Conservation (phyloP, 257 asterid genomes). For the Salvia hispanica region DNA sequence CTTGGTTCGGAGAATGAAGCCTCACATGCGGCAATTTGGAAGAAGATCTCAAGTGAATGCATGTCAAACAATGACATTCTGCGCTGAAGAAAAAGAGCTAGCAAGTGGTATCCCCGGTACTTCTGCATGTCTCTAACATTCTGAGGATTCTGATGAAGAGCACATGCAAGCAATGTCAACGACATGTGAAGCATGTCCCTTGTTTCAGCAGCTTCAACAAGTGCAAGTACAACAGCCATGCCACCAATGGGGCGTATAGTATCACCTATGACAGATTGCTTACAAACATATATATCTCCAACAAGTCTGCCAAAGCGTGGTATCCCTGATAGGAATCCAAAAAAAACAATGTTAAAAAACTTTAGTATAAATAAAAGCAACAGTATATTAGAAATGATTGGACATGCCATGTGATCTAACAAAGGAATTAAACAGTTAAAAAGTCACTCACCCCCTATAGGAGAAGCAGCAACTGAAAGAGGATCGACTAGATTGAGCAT, state of each 20-base stretch:
- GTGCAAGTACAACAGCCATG: constrained; percentile 92
- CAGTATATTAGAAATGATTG: neutral
- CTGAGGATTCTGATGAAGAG: constrained; percentile 98
- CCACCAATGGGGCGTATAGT: constrained; percentile 95
- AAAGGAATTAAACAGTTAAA: too few relatives aligned
- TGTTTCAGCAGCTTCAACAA: constrained; percentile 97
- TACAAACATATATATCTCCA: constrained; percentile 88
- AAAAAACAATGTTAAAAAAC: neutral
- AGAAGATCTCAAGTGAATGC: constrained; percentile 97
- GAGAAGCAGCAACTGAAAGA: constrained; percentile 97
- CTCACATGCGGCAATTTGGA: constrained; percentile 98
- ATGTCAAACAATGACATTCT: constrained; percentile 95
- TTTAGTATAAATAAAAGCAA: neutral
- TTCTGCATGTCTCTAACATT: constrained; percentile 95
- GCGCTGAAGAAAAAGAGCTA: constrained; percentile 87
- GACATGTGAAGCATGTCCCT: constrained; percentile 99
- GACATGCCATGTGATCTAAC: neutral
- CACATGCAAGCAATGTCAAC: constrained; percentile 75
- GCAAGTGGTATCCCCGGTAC: constrained; percentile 94
- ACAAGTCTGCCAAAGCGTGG: constrained; percentile 97
- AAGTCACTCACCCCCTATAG: constrained; percentile 85
- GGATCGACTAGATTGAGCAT: constrained; percentile 99
- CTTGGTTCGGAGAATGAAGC: constrained; percentile 97
- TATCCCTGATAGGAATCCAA: constrained; percentile 63
- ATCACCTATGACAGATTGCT: constrained; percentile 90